Evolutionary conservation across 768 basidiomycete genomes (phyloP), one percentile per base, ranked within the genome.

Genomic region (Mrakia frigida): DNA sequence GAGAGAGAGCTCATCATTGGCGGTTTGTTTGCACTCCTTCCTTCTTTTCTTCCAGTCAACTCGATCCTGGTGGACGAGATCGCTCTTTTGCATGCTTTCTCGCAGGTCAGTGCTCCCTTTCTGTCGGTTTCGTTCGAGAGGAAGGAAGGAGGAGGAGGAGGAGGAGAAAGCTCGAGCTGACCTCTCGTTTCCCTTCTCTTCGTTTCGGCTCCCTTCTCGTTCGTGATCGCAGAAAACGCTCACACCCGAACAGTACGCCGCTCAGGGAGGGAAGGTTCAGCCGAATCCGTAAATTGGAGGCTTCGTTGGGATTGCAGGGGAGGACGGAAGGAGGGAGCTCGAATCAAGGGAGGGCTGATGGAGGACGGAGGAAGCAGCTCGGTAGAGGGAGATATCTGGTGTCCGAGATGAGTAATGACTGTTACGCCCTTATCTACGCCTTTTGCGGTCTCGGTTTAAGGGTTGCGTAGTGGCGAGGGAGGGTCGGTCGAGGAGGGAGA

Each of bases 31-130:
- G n/a, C 46, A 6, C 6, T 61, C 3, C n/a, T 14, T n/a, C 16
- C 18, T 65, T 33, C 9, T 11, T 31, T 16, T 6, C 21, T 50
- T 35, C 35, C 69, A 78, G 77, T 78, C 43, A 78, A 78, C 60
- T 59, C 67, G 18, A 78, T 78, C 11, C 69, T 78, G 11, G 53
- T 53, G 10, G 77, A 74, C 6, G 77, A 78, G 67, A 78, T 78
- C 23, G 77, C 77, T 28, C n/a, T 69, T 53, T 68, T 78, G 3
- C 77, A 78, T 23, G 77, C 77, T n/a, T 78, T 78, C 28, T 78
- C 77, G 10, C 76, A 77, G 53, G 76, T 77, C 10, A 18, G 76
- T 53, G 6, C 28, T 7, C 28, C 46, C 11, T 33, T 25, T 25
- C 31, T 39, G 13, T 7, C 37, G 52, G 41, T 11, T 28, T 41